These are phyloP conservation scores for Echinosophora koreensis DNA, from an alignment of 306 rosid genomes.

Conservation along the genomic window DNA sequence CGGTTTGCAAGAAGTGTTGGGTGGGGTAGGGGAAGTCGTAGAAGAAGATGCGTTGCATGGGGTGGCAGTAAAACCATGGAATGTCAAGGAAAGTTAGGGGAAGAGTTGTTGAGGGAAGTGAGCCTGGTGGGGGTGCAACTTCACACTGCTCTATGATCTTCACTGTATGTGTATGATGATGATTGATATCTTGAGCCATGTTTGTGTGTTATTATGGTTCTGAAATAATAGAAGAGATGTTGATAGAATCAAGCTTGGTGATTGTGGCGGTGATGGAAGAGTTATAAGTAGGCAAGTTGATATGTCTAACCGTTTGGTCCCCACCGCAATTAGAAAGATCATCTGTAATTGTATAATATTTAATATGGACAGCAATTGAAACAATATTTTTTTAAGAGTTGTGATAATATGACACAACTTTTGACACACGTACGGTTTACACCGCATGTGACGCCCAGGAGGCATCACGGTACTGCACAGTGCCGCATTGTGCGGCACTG, in stretches of 20 bases:
- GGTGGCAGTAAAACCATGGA: slow-evolving; percentile 44
- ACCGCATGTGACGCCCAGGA: too few species aligned
- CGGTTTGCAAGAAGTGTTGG: slow-evolving; percentile 30
- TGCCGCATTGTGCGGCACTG: too few species aligned
- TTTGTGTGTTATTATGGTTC: background rate
- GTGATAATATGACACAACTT: too few species aligned
- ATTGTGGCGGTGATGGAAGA: too few species aligned
- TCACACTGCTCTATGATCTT: slow-evolving; percentile 12
- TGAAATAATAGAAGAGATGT: background rate
- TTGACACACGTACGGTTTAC: too few species aligned
- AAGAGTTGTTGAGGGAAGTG: slow-evolving; percentile 44
- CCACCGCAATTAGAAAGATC: too few species aligned
- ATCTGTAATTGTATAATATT: too few species aligned
- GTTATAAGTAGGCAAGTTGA: too few species aligned
- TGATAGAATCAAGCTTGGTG: background rate
- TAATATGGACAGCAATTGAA: too few species aligned
- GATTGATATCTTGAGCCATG: slow-evolving; percentile 10
- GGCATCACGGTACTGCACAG: too few species aligned
- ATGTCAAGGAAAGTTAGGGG: slow-evolving; percentile 57
- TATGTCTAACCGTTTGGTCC: too few species aligned
- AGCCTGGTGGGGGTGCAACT: slow-evolving; percentile 45
- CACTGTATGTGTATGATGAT: background rate
- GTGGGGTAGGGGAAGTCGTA: slow-evolving; percentile 44
- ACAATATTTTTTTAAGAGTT: too few species aligned
- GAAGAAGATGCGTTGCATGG: slow-evolving; percentile 51